These are phyloP conservation scores for Fusarium chaquense DNA, from an alignment of 2,329 filamentous ascomycete genomes.

Conservation along the genomic window DNA sequence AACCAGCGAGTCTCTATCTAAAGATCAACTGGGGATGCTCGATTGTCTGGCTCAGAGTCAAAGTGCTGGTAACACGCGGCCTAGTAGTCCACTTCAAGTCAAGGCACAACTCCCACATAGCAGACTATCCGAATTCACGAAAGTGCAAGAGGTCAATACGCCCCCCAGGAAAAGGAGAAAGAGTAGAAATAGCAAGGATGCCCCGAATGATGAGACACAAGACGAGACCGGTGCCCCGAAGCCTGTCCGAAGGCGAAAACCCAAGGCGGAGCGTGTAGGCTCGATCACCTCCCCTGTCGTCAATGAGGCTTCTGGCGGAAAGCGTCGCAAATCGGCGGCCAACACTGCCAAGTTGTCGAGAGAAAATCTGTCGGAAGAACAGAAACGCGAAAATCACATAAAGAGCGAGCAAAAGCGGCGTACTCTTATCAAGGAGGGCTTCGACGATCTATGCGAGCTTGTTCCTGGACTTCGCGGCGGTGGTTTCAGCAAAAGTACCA, in stretches of 20 bases:
- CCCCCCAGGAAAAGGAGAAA: constrained; percentile 67
- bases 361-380: constrained; percentile 82
- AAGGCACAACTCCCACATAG: constrained; percentile 30
- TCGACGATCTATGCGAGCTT: constrained; percentile 80
- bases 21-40: constrained; percentile 67
- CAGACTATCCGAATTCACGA: constrained; percentile 42
- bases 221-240: constrained; percentile 52
- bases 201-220: constrained; percentile 56
- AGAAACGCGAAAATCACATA: constrained; percentile 89
- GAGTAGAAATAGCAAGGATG: constrained; percentile 62
- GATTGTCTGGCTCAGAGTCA: constrained; percentile 67
- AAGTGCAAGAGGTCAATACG: constrained; percentile 56
- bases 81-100: constrained; percentile 64
- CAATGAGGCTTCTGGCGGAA: constrained; percentile 54
- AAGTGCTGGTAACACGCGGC: constrained; percentile 70
- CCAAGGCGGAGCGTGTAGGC: constrained; percentile 56
- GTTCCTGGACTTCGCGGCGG: constrained; percentile 80
- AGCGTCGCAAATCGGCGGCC: constrained; percentile 64
- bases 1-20: constrained; percentile 67
- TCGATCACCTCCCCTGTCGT: constrained; percentile 51
- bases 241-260: constrained; percentile 60
- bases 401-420: constrained; percentile 88
- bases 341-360: constrained; percentile 61
- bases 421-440: constrained; percentile 84
- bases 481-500: constrained; percentile 85